Conservation (phyloP, 2,329 filamentous ascomycete species). For the Ophiostoma quercus region DNA sequence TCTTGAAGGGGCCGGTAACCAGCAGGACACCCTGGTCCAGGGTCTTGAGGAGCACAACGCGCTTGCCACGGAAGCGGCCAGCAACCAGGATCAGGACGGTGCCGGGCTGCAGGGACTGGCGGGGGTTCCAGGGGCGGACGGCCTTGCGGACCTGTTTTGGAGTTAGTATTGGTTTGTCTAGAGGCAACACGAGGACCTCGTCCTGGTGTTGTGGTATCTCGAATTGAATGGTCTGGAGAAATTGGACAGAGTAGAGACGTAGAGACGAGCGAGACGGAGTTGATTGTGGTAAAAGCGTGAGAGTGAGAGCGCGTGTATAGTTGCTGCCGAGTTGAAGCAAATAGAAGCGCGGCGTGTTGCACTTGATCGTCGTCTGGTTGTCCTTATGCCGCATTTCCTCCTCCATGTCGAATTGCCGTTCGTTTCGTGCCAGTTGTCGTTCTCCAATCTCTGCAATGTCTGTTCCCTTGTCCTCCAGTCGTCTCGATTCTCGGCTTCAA, state of each 20-base stretch:
- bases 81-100: conserved; percentile 98
- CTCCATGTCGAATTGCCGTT: neutral
- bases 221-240: neutral
- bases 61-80: conserved; percentile 99
- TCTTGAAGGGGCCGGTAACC: conserved; percentile 99
- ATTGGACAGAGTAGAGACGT: too few relatives aligned
- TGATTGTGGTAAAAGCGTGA: neutral
- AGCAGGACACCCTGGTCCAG: conserved; percentile 97
- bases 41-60: conserved; percentile 96
- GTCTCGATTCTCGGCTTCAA: neutral
- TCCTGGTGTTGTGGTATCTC: neutral
- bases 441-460: neutral
- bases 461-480: neutral
- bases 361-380: neutral
- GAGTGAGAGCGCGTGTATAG: neutral
- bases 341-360: neutral
- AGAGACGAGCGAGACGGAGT: too few relatives aligned
- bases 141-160: conserved; percentile 81
- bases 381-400: neutral
- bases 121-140: conserved; percentile 78
- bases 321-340: neutral
- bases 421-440: neutral
- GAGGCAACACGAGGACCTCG: neutral
- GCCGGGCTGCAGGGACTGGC: conserved; percentile 85
- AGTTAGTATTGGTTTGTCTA: conserved; percentile 30